Evolutionary conservation across 2,329 filamentous ascomycete species (phyloP).

Genomic region (Colletotrichum spaethianum): DNA sequence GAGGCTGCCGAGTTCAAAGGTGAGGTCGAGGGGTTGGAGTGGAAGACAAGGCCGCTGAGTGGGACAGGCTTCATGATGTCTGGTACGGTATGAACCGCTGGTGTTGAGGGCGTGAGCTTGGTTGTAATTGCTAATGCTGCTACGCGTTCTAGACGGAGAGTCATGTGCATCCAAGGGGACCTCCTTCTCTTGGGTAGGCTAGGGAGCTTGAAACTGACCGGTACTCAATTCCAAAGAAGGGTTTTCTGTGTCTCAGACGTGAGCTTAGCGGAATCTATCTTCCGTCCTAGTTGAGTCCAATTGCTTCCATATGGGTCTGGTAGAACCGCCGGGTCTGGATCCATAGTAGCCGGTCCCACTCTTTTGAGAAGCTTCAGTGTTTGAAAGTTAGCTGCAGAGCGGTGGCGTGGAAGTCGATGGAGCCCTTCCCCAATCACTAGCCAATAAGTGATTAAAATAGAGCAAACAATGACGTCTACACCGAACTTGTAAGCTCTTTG

Average conservation of each 20-base stretch:
- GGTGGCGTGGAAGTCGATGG: neutral
- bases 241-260: neutral
- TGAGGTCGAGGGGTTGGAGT: slow-evolving; percentile 48
- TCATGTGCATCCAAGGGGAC: neutral
- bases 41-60: slow-evolving; percentile 55
- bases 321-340: neutral
- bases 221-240: neutral
- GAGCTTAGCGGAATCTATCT: neutral
- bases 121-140: neutral
- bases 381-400: neutral
- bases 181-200: neutral
- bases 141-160: neutral
- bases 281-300: neutral
- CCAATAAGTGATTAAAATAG: neutral
- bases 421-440: neutral
- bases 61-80: slow-evolving; percentile 50
- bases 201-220: neutral
- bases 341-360: neutral
- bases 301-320: neutral
- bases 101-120: slow-evolving; percentile 16
- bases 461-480: neutral
- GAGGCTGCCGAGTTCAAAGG: slow-evolving; percentile 53
- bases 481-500: neutral
- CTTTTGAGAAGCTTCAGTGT: slow-evolving; percentile 9
- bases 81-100: slow-evolving; percentile 45